Evolutionary conservation across 208 protist species (phyloP), one percentile per base, ranked within the genome.

Genomic region (Trypanosoma avium): DNA sequence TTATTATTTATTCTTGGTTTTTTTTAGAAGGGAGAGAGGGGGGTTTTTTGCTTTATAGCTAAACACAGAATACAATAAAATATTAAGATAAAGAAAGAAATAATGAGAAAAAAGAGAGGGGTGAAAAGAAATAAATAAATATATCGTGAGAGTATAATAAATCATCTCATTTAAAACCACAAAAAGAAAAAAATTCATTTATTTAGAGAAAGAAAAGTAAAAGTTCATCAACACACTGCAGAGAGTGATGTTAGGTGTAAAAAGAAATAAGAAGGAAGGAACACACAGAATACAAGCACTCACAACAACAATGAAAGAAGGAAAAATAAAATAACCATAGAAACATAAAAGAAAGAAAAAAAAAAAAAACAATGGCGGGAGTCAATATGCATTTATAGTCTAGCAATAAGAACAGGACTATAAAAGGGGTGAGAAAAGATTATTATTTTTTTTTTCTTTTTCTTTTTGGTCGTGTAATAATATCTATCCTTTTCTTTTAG

Each of bases 121-220:
- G 17, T 33, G 22, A 53, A 32, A 22, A 59, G 54, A 52, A 61
- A 24, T 49, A n/a, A 22, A 50, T 42, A 45, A 46, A n/a, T n/a
- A n/a, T n/a, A n/a, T n/a, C n/a, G n/a, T n/a, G n/a, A n/a, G n/a
- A n/a, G n/a, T n/a, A n/a, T n/a, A n/a, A n/a, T n/a, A n/a, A n/a
- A n/a, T n/a, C n/a, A n/a, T n/a, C n/a, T n/a, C n/a, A n/a, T n/a
- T n/a, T n/a, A n/a, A n/a, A n/a, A n/a, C n/a, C n/a, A 66, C 46
- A 59, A 35, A 61, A 72, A 57, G 43, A 17, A 55, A 22, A 65
- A 70, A 42, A 42, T 42, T n/a, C 36, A n/a, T n/a, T n/a, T n/a
- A n/a, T n/a, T n/a, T n/a, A n/a, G 36, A 9, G 52, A 21, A 26
- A 57, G 26, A 8, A 55, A 52, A 57, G 49, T 29, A 70, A 59